These are phyloP conservation scores for Polytrichum formosum DNA, from an alignment of 225 moss, liverwort and hornwort species.

Conservation along the genomic window DNA sequence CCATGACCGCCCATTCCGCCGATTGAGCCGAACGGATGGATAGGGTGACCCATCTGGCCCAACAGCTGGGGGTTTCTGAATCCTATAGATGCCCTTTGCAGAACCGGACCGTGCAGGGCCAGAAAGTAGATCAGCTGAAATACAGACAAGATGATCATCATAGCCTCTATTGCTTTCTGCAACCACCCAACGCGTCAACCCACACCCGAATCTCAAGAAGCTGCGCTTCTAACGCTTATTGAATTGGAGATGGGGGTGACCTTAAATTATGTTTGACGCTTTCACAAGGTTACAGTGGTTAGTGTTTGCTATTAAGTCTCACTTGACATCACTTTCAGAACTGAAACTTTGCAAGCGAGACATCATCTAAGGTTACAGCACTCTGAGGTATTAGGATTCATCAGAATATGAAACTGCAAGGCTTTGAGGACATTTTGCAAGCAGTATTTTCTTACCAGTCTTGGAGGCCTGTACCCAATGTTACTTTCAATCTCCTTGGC, in stretches of 20 bases:
- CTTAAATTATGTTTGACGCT: background rate
- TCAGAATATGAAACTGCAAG: background rate
- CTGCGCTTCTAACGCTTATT: background rate
- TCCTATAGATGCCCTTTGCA: no score
- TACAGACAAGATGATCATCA: background rate
- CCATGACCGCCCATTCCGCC: no score
- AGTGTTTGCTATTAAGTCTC: background rate
- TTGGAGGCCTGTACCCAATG: slow-evolving; percentile 34
- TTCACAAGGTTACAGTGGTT: background rate
- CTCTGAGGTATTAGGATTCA: no score
- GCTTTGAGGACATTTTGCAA: background rate
- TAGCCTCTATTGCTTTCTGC: background rate
- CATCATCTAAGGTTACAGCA: no score
- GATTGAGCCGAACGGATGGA: no score
- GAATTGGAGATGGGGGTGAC: background rate
- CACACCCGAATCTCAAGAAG: background rate
- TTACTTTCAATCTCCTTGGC: slow-evolving; percentile 33
- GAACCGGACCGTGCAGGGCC: background rate
- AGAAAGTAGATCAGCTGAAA: background rate
- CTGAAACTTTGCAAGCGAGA: background rate
- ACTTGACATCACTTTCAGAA: background rate
- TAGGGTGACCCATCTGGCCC: no score
- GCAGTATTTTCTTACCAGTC: slow-evolving; percentile 25
- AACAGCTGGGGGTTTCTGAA: no score
- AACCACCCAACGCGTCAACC: background rate